Evolutionary conservation across 805 yeast species (phyloP).

Genomic region (Pichia occidentalis): DNA sequence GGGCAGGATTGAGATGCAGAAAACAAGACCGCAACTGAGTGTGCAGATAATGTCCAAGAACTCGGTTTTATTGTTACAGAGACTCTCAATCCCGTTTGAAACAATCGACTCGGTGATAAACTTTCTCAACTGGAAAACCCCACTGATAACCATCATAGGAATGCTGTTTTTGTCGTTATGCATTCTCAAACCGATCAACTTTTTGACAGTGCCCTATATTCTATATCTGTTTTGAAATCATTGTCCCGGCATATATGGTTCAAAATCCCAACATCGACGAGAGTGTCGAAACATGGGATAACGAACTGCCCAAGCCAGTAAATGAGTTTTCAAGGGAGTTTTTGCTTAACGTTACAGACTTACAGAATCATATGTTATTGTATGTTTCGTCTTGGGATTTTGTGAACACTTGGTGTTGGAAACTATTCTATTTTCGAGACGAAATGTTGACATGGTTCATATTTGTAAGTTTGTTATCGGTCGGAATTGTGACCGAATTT

Average conservation of each 20-base stretch:
- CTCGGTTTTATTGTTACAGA: constrained; percentile 52
- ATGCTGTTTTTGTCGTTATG: constrained; percentile 32
- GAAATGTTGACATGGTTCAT: constrained; percentile 51
- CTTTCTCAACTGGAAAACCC: constrained; percentile 59
- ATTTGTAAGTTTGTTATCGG: constrained; percentile 31
- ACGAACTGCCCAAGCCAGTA: constrained; percentile 58
- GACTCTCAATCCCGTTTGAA: constrained; percentile 57
- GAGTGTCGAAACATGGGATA: constrained; percentile 42
- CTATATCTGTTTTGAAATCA: constrained; percentile 43
- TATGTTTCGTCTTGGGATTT: constrained; percentile 61
- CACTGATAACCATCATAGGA: constrained; percentile 54
- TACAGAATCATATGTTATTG: constrained; percentile 71
- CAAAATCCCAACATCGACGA: constrained; percentile 47
- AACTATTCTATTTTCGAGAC: constrained; percentile 58
- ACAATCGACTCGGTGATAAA: constrained; percentile 49
- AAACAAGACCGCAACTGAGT: constrained; percentile 60
- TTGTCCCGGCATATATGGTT: constrained; percentile 61
- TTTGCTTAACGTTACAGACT: constrained; percentile 68
- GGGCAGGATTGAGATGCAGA: constrained; percentile 53
- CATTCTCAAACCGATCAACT: constrained; percentile 54
- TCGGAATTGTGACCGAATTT: constrained; percentile 21
- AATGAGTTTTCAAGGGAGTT: constrained; percentile 78
- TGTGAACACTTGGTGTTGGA: constrained; percentile 39
- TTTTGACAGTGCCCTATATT: constrained; percentile 50
- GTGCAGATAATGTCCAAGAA: constrained; percentile 66